A percentile compares a stretch with the other conserved stretches of the same genome.
These are phyloP conservation scores for Aspergillus piperis DNA, from an alignment of 2,329 filamentous ascomycete species.

Conservation along the genomic window DNA sequence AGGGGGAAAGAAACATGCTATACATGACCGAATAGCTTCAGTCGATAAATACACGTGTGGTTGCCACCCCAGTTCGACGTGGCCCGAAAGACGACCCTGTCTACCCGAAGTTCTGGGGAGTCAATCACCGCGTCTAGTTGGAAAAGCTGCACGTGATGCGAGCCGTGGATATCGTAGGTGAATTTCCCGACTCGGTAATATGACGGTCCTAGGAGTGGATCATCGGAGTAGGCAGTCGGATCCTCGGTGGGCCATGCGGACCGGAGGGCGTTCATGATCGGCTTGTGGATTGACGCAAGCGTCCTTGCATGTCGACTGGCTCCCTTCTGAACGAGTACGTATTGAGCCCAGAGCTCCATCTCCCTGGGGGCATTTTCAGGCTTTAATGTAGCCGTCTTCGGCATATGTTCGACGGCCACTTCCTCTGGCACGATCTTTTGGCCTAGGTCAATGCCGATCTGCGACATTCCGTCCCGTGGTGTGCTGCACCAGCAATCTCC, in stretches of 20 bases:
- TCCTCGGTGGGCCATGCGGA: slow-evolving; percentile 33
- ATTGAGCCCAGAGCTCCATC: slow-evolving; percentile 69
- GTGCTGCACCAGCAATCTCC: slow-evolving; percentile 86
- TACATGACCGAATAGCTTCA: slow-evolving; percentile 45
- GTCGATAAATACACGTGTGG: slow-evolving; percentile 50
- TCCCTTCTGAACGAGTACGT: slow-evolving; percentile 29
- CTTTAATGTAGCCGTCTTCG: slow-evolving; percentile 61
- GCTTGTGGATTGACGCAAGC: slow-evolving; percentile 27
- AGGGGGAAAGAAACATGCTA: slow-evolving; percentile 13
- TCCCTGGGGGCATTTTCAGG: slow-evolving; percentile 63
- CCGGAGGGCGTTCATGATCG: slow-evolving; percentile 35
- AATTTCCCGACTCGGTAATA: slow-evolving; percentile 45
- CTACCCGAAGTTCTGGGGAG: slow-evolving; percentile 35
- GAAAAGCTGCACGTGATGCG: slow-evolving; percentile 43
- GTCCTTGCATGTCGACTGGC: background rate
- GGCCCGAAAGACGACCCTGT: slow-evolving; percentile 45
- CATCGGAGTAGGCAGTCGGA: slow-evolving; percentile 37
- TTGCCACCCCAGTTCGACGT: slow-evolving; percentile 48
- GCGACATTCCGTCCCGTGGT: slow-evolving; percentile 45
- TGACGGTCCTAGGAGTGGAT: slow-evolving; percentile 36
- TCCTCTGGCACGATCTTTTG: slow-evolving; percentile 65
- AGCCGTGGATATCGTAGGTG: slow-evolving; percentile 39
- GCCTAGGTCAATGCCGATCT: slow-evolving; percentile 42
- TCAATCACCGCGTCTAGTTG: slow-evolving; percentile 41
- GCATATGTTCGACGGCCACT: slow-evolving; percentile 72